Percentiles rank a stretch among this genome's conserved stretches.
phyloP scores from a whole-genome alignment of 169 alveolate species.

The Cryptosporidium baileyi region DNA sequence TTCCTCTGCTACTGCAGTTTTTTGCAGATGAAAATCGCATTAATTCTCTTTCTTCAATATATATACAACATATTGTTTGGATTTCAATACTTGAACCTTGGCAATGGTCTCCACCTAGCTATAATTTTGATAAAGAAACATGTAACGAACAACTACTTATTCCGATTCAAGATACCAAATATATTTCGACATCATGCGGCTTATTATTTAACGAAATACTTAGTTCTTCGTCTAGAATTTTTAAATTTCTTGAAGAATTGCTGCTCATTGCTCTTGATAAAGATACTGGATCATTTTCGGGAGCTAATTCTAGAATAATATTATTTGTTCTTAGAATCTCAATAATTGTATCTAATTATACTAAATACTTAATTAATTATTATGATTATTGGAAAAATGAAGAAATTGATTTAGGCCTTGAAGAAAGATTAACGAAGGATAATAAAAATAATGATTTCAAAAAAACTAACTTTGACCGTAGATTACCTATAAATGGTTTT shows the following conservation, averaged over 20 bases:
- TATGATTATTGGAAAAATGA: constrained; percentile 29
- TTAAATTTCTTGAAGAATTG: constrained; percentile 61
- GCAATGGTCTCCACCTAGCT: constrained; percentile 36
- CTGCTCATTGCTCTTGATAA: constrained; percentile 71
- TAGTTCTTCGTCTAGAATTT: constrained; percentile 71
- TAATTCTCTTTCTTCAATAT: constrained; percentile 74
- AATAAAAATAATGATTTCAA: not conserved
- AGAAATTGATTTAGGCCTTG: not conserved
- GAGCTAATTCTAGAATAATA: constrained; percentile 37
- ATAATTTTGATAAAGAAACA: not conserved
- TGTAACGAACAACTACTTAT: not conserved
- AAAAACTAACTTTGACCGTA: not conserved
- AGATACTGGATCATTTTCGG: constrained; percentile 71
- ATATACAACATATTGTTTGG: constrained; percentile 82
- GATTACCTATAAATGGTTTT: not conserved
- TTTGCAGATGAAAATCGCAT: constrained; percentile 80
- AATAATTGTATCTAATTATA: constrained; percentile 50
- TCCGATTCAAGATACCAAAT: constrained; percentile 9
- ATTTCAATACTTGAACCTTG: constrained; percentile 82
- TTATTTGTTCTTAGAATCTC: constrained; percentile 67
- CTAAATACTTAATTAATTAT: constrained; percentile 64
- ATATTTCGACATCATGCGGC: constrained; percentile 78
- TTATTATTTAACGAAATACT: constrained; percentile 80
- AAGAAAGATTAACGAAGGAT: too few species aligned
- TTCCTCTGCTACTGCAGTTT: constrained; percentile 83